These are phyloP conservation scores for Macaranga tanarius DNA, from an alignment of 441 rosid species.

Conservation along the genomic window DNA sequence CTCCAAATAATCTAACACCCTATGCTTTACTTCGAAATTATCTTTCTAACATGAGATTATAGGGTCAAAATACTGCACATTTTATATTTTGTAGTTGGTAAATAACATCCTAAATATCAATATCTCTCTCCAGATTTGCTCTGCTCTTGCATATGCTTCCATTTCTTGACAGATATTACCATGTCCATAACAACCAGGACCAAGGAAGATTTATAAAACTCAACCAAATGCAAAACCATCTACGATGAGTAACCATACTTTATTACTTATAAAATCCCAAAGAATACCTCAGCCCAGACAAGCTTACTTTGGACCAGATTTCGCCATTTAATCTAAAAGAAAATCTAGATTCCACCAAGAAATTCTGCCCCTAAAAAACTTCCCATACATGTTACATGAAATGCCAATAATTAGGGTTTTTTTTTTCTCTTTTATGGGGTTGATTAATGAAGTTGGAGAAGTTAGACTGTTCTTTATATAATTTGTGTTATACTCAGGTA, in stretches of 20 bases:
- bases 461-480: too few species aligned
- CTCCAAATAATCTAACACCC: neutral
- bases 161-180: neutral
- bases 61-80: neutral
- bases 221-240: neutral
- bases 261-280: neutral
- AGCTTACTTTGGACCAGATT: neutral
- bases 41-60: neutral
- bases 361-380: neutral
- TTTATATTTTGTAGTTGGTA: neutral
- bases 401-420: too few species aligned
- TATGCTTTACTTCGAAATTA: neutral
- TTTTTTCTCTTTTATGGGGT: neutral
- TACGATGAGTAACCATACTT: neutral
- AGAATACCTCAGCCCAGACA: neutral
- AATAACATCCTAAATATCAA: neutral
- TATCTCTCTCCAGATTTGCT: neutral
- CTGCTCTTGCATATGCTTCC: neutral
- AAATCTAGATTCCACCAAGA: neutral
- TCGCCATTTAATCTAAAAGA: neutral
- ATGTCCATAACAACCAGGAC: neutral
- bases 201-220: neutral
- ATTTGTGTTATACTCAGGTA: neutral
- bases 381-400: too few species aligned
- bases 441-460: slow-evolving; percentile 10